These are phyloP conservation scores for Blastobotrys elegans DNA, from an alignment of 1,139 yeast species.

Conservation along the genomic window DNA sequence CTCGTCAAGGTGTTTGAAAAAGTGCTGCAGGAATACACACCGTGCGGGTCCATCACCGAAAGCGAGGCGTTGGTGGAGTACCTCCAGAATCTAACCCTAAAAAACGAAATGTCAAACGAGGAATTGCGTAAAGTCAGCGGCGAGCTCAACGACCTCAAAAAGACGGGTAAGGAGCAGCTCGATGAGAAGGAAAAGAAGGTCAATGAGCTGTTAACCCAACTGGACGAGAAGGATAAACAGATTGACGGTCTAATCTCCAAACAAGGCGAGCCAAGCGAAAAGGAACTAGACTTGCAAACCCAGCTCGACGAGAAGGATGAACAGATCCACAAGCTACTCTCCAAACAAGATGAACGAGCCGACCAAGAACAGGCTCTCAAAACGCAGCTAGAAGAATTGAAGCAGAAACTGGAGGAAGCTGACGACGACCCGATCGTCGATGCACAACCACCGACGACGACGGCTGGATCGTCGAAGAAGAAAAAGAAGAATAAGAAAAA, in stretches of 20 bases:
- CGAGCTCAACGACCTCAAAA: slow-evolving; percentile 10
- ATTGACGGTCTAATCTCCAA: not conserved
- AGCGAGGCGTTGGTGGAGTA: slow-evolving; percentile 65
- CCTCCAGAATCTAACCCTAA: slow-evolving; percentile 57
- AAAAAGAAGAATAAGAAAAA: slow-evolving; percentile 26
- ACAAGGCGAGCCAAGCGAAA: not conserved
- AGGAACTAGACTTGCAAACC: not conserved
- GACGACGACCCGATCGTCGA: slow-evolving; percentile 14
- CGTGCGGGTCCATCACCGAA: slow-evolving; percentile 69
- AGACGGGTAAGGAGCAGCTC: not conserved
- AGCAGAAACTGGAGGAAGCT: slow-evolving; percentile 24
- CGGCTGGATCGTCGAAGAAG: slow-evolving; percentile 22
- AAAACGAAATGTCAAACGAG: slow-evolving; percentile 51
- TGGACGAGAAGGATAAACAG: slow-evolving; percentile 13
- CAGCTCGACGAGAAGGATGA: not conserved
- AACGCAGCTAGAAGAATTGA: slow-evolving; percentile 4
- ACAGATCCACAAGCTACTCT: not conserved
- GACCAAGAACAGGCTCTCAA: not conserved
- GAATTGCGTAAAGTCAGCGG: slow-evolving; percentile 45
- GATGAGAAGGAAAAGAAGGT: not conserved
- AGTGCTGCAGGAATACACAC: slow-evolving; percentile 73
- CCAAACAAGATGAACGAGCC: not conserved
- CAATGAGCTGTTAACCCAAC: slow-evolving; percentile 21
- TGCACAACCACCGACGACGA: slow-evolving; percentile 8
- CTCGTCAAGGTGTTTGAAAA: slow-evolving; percentile 64